phyloP scores from a whole-genome alignment of 371 early-diverging fungal species.

The Mortierella sp. region DNA sequence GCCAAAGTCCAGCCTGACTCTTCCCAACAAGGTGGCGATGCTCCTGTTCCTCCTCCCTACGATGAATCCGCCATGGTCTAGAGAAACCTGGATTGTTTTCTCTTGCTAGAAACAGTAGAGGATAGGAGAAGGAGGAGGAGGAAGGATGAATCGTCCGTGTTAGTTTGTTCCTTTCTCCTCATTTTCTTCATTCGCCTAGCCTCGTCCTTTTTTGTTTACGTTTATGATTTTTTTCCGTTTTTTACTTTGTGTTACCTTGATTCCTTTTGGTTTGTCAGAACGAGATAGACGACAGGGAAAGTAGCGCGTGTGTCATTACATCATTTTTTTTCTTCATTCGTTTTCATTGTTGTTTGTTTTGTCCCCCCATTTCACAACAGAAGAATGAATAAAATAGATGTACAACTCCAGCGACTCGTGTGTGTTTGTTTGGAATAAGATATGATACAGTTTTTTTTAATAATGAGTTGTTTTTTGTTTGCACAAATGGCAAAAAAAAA shows the following conservation, averaged over 20 bases:
- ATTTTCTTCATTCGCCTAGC: neutral
- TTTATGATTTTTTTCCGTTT: neutral
- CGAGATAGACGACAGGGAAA: neutral
- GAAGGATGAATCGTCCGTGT: neutral
- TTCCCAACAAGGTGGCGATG: neutral
- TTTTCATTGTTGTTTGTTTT: neutral
- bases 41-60: neutral
- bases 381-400: neutral
- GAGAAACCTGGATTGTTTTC: too few species aligned
- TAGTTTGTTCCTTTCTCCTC: neutral
- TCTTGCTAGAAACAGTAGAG: too few species aligned
- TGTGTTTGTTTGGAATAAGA: neutral
- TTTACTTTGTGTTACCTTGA: neutral
- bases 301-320: neutral
- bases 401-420: neutral
- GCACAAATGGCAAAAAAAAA: neutral
- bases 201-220: neutral
- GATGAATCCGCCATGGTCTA: conserved; percentile 13
- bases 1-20: conserved; percentile 4
- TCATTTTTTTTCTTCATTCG: neutral
- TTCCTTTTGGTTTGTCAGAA: neutral
- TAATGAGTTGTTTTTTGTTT: neutral
- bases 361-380: neutral
- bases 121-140: neutral
- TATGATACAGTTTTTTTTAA: conserved; percentile 4